Conservation (phyloP, 2,329 filamentous ascomycete species). For the Trichoderma oligosporum region DNA sequence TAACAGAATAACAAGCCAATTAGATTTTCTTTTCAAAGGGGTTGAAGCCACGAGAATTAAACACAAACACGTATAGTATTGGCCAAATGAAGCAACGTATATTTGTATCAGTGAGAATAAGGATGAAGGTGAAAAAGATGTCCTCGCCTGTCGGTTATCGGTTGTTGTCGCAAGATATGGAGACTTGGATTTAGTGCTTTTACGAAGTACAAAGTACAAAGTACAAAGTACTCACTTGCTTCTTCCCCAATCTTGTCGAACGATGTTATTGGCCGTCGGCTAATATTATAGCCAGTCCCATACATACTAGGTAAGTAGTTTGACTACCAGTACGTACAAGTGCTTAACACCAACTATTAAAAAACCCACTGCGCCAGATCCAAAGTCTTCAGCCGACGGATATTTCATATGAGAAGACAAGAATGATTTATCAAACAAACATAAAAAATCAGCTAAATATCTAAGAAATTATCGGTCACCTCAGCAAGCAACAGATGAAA, state of each 20-base stretch:
- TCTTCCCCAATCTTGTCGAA: neutral
- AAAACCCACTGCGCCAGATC: neutral
- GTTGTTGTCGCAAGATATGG: neutral
- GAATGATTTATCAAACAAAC: neutral
- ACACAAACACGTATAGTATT: too few relatives aligned
- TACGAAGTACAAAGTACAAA: neutral
- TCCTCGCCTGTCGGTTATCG: constrained; percentile 1
- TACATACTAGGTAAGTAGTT: neutral
- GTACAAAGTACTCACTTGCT: neutral
- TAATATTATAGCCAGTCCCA: constrained; percentile 7
- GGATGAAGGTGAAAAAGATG: neutral
- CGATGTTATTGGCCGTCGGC: constrained; percentile 11
- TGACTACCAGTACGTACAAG: too few relatives aligned
- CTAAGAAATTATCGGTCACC: too few relatives aligned
- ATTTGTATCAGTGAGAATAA: neutral
- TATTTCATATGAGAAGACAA: neutral
- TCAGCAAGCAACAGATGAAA: too few relatives aligned
- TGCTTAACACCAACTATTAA: neutral
- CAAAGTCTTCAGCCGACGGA: neutral
- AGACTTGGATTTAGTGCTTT: neutral
- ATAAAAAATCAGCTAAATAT: neutral
- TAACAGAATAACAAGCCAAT: neutral
- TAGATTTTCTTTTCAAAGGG: too few relatives aligned
- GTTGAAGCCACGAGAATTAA: too few relatives aligned
- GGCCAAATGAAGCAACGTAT: too few relatives aligned